Conservation (phyloP, 2,329 filamentous ascomycete genomes). For the Onygena corvina region DNA sequence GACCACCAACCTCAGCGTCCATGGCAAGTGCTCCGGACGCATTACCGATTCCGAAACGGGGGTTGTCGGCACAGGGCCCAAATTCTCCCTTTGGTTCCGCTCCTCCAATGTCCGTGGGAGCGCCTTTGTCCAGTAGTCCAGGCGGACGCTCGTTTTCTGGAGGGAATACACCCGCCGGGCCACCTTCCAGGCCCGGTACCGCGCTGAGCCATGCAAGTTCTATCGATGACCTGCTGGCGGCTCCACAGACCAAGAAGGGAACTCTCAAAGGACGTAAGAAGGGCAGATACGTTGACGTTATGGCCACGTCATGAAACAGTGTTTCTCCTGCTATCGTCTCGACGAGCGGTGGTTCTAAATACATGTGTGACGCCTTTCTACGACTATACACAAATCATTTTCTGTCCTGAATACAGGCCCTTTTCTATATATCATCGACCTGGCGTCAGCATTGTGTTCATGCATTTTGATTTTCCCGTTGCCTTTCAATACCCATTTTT, state of each 20-base stretch:
- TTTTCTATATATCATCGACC: constrained; percentile 2
- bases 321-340: background rate
- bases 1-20: constrained; percentile 33
- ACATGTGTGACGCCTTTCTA: background rate
- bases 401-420: background rate
- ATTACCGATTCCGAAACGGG: constrained; percentile 7
- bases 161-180: constrained; percentile 32
- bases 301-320: constrained; percentile 49
- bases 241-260: constrained; percentile 56
- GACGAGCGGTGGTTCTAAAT: too few species aligned
- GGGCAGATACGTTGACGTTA: constrained; percentile 89
- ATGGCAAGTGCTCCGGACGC: constrained; percentile 16
- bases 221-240: constrained; percentile 82
- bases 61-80: constrained; percentile 7
- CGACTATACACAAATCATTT: background rate
- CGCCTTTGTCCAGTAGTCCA: constrained; percentile 23
- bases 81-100: constrained; percentile 15
- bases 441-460: background rate
- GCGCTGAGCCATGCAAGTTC: constrained; percentile 85
- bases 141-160: constrained; percentile 29
- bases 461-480: background rate
- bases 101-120: constrained; percentile 18
- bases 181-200: constrained; percentile 59
- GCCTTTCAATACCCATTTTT: background rate
- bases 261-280: constrained; percentile 63